Evolutionary conservation across 163 green algal species (phyloP).

Genomic region (Picocystis sp.): DNA sequence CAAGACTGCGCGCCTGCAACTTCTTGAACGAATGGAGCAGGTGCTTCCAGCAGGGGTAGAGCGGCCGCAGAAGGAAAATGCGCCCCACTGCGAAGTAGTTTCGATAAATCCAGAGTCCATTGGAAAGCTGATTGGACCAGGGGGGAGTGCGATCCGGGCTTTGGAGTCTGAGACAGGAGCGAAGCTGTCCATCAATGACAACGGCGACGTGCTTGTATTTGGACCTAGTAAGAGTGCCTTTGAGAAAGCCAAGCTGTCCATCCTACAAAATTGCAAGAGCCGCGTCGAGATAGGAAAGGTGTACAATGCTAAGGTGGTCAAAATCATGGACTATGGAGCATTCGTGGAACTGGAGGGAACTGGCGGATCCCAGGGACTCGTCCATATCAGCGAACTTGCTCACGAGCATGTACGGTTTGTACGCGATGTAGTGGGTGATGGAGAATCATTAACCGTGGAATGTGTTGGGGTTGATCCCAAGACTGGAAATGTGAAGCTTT

Average conservation of each 20-base stretch:
- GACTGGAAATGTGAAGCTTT: slow-evolving; percentile 33
- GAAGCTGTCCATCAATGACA: slow-evolving; percentile 14
- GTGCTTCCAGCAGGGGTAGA: slow-evolving; percentile 9
- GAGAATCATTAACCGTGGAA: slow-evolving; percentile 33
- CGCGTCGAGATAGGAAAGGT: slow-evolving; percentile 12
- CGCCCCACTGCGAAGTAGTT: slow-evolving; percentile 6
- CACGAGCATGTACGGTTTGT: slow-evolving; percentile 22
- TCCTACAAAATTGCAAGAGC: slow-evolving; percentile 11
- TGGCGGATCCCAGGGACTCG: slow-evolving; percentile 24
- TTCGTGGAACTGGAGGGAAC: slow-evolving; percentile 35
- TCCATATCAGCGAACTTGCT: slow-evolving; percentile 52
- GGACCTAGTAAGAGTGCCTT: slow-evolving; percentile 13
- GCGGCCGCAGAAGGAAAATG: slow-evolving; percentile 2
- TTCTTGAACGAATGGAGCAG: slow-evolving; percentile 32
- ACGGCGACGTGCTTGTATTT: slow-evolving; percentile 23
- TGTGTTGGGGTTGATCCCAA: slow-evolving; percentile 27
- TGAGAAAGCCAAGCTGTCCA: slow-evolving; percentile 9
- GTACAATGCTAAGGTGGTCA: slow-evolving; percentile 28
- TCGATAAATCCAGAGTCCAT: slow-evolving; percentile 6
- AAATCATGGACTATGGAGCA: slow-evolving; percentile 49
- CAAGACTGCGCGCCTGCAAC: slow-evolving; percentile 6
- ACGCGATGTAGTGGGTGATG: slow-evolving; percentile 31
- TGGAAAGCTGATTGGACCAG: slow-evolving; percentile 27
- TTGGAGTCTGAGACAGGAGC: slow-evolving; percentile 24
- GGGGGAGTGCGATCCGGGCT: slow-evolving; percentile 25